phyloP scores from a whole-genome alignment of 2,329 filamentous ascomycete genomes.

The Fonsecaea pugnacius region DNA sequence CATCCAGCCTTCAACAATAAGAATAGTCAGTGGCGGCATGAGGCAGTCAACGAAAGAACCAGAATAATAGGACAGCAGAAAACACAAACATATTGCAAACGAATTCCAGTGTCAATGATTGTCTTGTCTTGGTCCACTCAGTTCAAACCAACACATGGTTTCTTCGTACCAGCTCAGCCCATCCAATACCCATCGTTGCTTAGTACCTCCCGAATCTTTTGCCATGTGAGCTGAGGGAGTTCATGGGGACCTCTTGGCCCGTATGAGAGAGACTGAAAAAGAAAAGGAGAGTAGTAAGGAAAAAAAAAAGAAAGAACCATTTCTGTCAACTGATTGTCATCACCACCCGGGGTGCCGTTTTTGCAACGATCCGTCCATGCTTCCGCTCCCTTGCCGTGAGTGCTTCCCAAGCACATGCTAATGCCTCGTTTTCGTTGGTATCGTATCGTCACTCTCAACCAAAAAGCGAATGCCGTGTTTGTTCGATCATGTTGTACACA shows the following conservation, averaged over 20 bases:
- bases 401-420: slow-evolving; percentile 32
- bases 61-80: neutral
- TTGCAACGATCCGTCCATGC: slow-evolving; percentile 32
- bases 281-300: neutral
- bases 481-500: slow-evolving; percentile 34
- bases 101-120: neutral
- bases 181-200: slow-evolving; percentile 22
- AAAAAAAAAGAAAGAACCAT: slow-evolving; percentile 17
- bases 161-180: slow-evolving; percentile 14
- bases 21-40: neutral
- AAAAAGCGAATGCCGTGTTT: slow-evolving; percentile 33
- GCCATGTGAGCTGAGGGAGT: slow-evolving; percentile 10
- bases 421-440: slow-evolving; percentile 28
- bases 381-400: slow-evolving; percentile 29
- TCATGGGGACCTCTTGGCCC: slow-evolving; percentile 5
- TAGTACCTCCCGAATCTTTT: slow-evolving; percentile 4
- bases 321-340: slow-evolving; percentile 15
- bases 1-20: neutral
- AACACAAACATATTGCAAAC: neutral
- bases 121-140: slow-evolving; percentile 12
- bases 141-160: slow-evolving; percentile 2
- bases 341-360: slow-evolving; percentile 17
- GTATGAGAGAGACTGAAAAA: slow-evolving; percentile 14
- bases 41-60: neutral
- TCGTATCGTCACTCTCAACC: slow-evolving; percentile 33